Conservation (phyloP, 495 filamentous ascomycete genomes). For the Hypoxylon fragiforme region DNA sequence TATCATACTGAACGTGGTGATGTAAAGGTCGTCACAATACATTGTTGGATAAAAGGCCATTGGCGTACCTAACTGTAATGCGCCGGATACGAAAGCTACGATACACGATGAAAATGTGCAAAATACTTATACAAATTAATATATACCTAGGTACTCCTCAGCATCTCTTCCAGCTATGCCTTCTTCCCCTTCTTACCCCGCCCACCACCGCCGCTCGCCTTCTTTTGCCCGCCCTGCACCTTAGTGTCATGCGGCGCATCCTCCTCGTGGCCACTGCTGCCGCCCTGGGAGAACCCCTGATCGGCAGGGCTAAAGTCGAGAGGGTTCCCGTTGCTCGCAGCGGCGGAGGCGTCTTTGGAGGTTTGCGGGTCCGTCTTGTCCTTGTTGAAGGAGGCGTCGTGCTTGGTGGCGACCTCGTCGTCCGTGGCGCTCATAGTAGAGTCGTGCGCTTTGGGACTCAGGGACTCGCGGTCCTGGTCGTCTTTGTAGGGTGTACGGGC, state of each 20-base stretch:
- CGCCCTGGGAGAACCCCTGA: constrained; percentile 33
- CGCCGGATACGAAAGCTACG: too few relatives aligned
- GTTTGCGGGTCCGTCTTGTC: constrained; percentile 45
- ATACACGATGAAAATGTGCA: too few relatives aligned
- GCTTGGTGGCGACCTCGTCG: constrained; percentile 41
- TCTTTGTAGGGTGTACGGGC: constrained; percentile 40
- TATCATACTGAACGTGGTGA: too few relatives aligned
- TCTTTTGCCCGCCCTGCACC: constrained; percentile 27
- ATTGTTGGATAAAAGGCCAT: too few relatives aligned
- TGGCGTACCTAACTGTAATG: too few relatives aligned
- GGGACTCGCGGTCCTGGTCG: constrained; percentile 45
- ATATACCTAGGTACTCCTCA: too few relatives aligned
- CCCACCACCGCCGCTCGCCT: constrained; percentile 28
- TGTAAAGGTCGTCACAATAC: too few relatives aligned
- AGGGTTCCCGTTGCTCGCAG: constrained; percentile 39
- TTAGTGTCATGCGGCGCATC: too few relatives aligned
- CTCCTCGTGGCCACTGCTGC: constrained; percentile 15
- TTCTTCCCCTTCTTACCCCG: constrained; percentile 33
- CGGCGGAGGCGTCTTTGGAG: constrained; percentile 31
- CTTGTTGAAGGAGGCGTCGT: constrained; percentile 46
- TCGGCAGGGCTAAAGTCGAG: constrained; percentile 46
- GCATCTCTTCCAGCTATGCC: background rate
- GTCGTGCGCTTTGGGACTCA: constrained; percentile 46
- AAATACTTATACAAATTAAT: too few relatives aligned
- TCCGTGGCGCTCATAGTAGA: constrained; percentile 43